Evolutionary conservation across 495 filamentous ascomycete species (phyloP), one percentile per base, ranked within the genome.

Genomic region (Penicillium argentinense): DNA sequence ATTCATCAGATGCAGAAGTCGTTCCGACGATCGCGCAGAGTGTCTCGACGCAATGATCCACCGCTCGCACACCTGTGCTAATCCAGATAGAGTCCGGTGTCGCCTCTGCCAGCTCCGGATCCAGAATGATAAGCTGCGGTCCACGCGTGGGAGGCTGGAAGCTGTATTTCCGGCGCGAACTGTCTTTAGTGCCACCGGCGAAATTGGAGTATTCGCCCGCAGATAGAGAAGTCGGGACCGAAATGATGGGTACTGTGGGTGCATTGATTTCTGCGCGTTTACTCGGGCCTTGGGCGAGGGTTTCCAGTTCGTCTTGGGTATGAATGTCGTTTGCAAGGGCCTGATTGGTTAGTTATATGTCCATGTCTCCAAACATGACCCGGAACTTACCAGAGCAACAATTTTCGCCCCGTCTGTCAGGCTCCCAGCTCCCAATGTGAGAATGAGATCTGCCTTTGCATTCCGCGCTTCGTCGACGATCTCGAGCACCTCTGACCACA

Each of bases 11-110:
- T 13, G 52, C 49, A 4, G 61, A 44, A 8, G 67, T 71, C 4
- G 68, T 64, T 1, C 60, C 60, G n/a, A 60, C 33, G 8, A 67
- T 41, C 0, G 73, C 75, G 38, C 78, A 84, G 4, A 80, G 56
- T 0, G 73, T 71, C 59, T 87, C 83, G 8, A 84, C 72, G 53
- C 82, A 86, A 49, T 87, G 82, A 48, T 87, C 84, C 3, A 87
- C 73, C 7, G 77, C 78, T 6, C 83, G 69, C 5, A 87, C 67
- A 1, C 83, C 84, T 2, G 77, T 82, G 24, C 74, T 77, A 5
- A 85, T 59, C 83, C 82, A 87, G 26, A 84, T 71, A 14, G 67
- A 67, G 36, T 74, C 69, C 0, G 83, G 83, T 0, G 84, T 82
- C 1, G 76, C 77, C 11, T 64, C 46, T 1, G 69, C 72, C 2